Conservation (phyloP, 2,329 filamentous ascomycete genomes). For the Drechslerella stenobrocha region DNA sequence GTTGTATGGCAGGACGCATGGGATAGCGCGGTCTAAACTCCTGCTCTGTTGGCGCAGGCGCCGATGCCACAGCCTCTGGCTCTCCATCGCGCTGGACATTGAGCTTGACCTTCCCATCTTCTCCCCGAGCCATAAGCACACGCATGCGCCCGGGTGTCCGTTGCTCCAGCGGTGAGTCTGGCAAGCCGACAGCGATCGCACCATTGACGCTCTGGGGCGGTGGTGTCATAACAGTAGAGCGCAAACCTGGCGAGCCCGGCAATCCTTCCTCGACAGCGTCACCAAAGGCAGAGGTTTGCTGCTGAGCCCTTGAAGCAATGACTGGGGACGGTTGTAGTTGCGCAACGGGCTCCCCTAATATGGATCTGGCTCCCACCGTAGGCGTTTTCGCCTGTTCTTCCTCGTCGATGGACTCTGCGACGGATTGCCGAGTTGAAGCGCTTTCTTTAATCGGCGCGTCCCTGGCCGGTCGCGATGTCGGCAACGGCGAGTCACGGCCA, state of each 20-base stretch:
- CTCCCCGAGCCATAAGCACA: conserved; percentile 24
- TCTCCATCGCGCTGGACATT: conserved; percentile 17
- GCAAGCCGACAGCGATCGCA: conserved; percentile 27
- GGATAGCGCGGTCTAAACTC: conserved; percentile 10
- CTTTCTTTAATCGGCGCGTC: conserved; percentile 14
- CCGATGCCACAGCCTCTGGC: background rate
- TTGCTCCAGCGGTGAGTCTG: conserved; percentile 17
- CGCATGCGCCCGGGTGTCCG: conserved; percentile 23
- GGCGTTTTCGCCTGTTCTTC: conserved; percentile 21
- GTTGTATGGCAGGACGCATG: conserved; percentile 4
- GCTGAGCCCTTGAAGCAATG: conserved; percentile 1
- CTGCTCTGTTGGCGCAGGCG: conserved; percentile 9
- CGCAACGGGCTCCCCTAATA: background rate
- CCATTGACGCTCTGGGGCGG: conserved; percentile 20
- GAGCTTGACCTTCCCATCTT: conserved; percentile 33
- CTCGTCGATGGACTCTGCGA: conserved; percentile 19
- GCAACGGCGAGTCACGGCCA: conserved; percentile 20
- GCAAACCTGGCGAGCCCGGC: conserved; percentile 35
- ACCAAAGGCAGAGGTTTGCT: conserved; percentile 7
- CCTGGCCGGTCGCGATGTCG: conserved; percentile 11
- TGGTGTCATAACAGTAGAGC: conserved; percentile 28
- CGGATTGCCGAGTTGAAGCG: conserved; percentile 4
- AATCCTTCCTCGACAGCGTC: conserved; percentile 20
- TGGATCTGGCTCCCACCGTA: conserved; percentile 11
- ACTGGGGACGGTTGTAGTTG: background rate